Conservation (phyloP, 2,329 filamentous ascomycete genomes). For the Aspergillus brasiliensis region DNA sequence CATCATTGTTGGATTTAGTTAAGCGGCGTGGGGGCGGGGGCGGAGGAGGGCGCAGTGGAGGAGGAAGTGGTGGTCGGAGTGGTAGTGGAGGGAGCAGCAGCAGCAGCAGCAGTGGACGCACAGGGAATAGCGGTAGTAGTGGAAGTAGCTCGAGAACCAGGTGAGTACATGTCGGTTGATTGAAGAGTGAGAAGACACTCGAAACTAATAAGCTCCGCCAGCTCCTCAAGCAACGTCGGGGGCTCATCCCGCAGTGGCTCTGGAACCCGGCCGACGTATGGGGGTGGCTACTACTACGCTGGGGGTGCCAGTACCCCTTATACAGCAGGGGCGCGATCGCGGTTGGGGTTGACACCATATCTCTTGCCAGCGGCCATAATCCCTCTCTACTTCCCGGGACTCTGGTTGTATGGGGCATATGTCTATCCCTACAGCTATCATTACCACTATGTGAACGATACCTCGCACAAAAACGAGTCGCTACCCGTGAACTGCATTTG, state of each 20-base stretch:
- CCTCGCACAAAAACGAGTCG: conserved; percentile 50
- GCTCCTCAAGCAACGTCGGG: conserved; percentile 31
- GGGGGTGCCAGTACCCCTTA: conserved; percentile 58
- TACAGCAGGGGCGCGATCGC: conserved; percentile 46
- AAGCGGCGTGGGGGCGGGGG: conserved; percentile 56
- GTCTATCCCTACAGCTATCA: conserved; percentile 56
- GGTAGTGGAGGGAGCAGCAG: conserved; percentile 31
- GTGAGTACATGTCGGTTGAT: conserved; percentile 9
- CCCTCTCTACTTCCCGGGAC: conserved; percentile 50
- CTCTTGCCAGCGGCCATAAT: conserved; percentile 52
- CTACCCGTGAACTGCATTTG: conserved; percentile 61
- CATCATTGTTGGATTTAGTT: conserved; percentile 35
- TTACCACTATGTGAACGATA: conserved; percentile 51
- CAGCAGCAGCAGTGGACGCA: conserved; percentile 21
- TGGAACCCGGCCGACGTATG: conserved; percentile 50
- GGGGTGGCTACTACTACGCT: conserved; percentile 56
- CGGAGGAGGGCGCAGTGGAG: conserved; percentile 35
- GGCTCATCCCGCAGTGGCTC: conserved; percentile 40
- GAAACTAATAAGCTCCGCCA: conserved; percentile 6
- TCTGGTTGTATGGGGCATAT: conserved; percentile 60
- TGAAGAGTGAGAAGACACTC: background rate
- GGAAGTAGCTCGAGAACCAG: conserved; percentile 25
- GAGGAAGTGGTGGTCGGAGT: conserved; percentile 30
- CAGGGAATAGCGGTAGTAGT: conserved; percentile 24
- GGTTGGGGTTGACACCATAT: conserved; percentile 53